phyloP scores from a whole-genome alignment of 106 monocot genomes.

The Acorus calamus region DNA sequence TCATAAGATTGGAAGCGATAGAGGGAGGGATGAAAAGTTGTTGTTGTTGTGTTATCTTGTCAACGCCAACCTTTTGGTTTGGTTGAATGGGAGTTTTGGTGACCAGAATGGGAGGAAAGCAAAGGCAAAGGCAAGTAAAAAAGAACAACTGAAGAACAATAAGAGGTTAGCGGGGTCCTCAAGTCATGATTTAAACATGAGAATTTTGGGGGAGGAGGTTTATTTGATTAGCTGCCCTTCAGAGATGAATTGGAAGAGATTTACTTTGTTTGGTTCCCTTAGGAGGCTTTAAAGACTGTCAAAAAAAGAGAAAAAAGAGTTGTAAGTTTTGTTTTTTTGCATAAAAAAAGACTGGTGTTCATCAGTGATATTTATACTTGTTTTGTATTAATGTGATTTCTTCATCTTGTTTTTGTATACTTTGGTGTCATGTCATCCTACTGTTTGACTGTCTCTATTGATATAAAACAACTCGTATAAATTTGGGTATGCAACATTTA shows the following conservation, averaged over 20 bases:
- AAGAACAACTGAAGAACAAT: not conserved
- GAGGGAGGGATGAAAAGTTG: not conserved
- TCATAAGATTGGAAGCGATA: slow-evolving; percentile 7
- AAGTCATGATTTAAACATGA: slow-evolving; percentile 16
- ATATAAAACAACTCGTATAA: slow-evolving; percentile 1
- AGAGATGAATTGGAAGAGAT: slow-evolving; percentile 9
- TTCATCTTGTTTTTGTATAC: slow-evolving; percentile 11
- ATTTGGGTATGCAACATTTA: slow-evolving; percentile 18
- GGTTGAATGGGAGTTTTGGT: slow-evolving; percentile 20
- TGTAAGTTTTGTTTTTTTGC: slow-evolving; percentile 10
- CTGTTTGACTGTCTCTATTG: slow-evolving; percentile 38
- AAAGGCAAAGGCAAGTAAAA: slow-evolving; percentile 1
- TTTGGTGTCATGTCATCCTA: slow-evolving; percentile 8
- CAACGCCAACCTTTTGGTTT: slow-evolving; percentile 17
- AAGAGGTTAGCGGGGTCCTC: slow-evolving; percentile 11
- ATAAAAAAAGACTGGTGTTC: slow-evolving; percentile 4
- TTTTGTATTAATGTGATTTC: slow-evolving; percentile 10
- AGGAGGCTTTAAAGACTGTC: not conserved
- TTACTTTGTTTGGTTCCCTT: not conserved
- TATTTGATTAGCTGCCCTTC: not conserved
- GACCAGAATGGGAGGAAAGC: slow-evolving; percentile 1
- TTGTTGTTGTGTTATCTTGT: slow-evolving; percentile 15
- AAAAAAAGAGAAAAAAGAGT: not conserved
- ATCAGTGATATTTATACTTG: slow-evolving; percentile 2
- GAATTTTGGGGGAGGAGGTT: not conserved